Evolutionary conservation across 768 basidiomycete genomes (phyloP).

Genomic region (Postia placenta): DNA sequence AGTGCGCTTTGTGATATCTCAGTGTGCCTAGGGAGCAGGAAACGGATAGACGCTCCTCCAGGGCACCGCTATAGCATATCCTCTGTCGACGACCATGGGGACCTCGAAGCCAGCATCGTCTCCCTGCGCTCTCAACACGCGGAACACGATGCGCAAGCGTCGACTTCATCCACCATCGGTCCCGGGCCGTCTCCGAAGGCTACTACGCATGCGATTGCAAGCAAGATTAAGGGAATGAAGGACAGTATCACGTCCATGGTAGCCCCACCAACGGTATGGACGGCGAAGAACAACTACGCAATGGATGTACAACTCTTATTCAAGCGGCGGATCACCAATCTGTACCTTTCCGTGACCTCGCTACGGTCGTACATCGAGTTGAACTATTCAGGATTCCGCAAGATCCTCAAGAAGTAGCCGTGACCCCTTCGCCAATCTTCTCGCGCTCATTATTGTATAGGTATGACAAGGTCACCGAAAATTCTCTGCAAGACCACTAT

Average conservation of each 20-base stretch:
- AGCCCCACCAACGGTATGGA: conserved; percentile 62
- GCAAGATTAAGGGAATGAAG: conserved; percentile 43
- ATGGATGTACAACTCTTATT: conserved; percentile 78
- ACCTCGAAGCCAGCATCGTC: conserved; percentile 34
- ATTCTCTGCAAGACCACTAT: conserved; percentile 74
- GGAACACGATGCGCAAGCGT: not conserved
- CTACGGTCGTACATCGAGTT: conserved; percentile 86
- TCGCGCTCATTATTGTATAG: conserved; percentile 29
- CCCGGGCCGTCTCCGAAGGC: conserved; percentile 30
- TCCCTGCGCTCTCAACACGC: conserved; percentile 22
- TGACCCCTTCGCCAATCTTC: not conserved
- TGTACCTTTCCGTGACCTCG: conserved; percentile 72
- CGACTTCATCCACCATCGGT: not conserved
- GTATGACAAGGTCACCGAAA: conserved; percentile 91
- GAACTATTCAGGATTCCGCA: conserved; percentile 90
- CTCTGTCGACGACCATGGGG: conserved; percentile 39
- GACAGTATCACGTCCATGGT: conserved; percentile 41
- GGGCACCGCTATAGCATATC: conserved; percentile 41
- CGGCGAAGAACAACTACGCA: conserved; percentile 70
- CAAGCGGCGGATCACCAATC: conserved; percentile 81
- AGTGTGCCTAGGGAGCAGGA: conserved; percentile 6
- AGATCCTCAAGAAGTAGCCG: conserved; percentile 88
- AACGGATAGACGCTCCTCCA: conserved; percentile 13
- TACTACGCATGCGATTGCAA: conserved; percentile 33
- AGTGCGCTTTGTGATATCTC: not conserved